A percentile compares a stretch with the other conserved stretches of the same genome.
phyloP scores from a whole-genome alignment of 2,329 filamentous ascomycete species.

The Colletotrichum musae region DNA sequence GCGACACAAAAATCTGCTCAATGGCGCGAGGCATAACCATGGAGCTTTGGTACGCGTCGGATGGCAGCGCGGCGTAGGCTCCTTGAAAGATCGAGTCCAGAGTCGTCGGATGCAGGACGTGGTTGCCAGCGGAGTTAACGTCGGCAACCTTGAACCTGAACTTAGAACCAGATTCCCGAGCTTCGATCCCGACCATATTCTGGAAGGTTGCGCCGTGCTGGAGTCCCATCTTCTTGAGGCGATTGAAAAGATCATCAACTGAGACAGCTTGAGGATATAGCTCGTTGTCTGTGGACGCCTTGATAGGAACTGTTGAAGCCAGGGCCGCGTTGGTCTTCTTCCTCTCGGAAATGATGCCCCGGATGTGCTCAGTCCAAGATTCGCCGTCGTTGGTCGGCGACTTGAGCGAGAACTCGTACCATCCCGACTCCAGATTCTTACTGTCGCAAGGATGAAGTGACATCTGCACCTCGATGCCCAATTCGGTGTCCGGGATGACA shows the following conservation, averaged over 20 bases:
- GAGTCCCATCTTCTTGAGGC: conserved; percentile 39
- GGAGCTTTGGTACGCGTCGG: conserved; percentile 1
- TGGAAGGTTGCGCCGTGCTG: conserved; percentile 24
- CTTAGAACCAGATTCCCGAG: conserved; percentile 58
- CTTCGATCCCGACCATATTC: conserved; percentile 10
- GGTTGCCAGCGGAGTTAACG: conserved; percentile 57
- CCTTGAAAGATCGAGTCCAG: conserved; percentile 32
- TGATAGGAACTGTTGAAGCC: conserved; percentile 8
- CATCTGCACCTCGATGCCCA: conserved; percentile 18
- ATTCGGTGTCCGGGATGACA: conserved; percentile 26
- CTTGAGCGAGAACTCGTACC: conserved; percentile 33
- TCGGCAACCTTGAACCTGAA: conserved; percentile 66
- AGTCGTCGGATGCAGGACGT: conserved; percentile 46
- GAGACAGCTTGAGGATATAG: conserved; percentile 40
- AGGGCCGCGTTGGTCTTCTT: conserved; percentile 43
- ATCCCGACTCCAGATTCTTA: conserved; percentile 25
- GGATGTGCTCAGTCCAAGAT: conserved; percentile 32
- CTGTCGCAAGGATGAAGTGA: conserved; percentile 14
- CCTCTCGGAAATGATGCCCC: conserved; percentile 17
- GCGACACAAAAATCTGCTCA: conserved; percentile 55
- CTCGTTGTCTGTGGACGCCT: conserved; percentile 53
- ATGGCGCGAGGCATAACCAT: conserved; percentile 30
- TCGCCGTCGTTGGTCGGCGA: conserved; percentile 60
- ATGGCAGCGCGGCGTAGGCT: conserved; percentile 11
- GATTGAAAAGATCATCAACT: conserved; percentile 64